phyloP scores from a whole-genome alignment of 352 stramenopile genomes.

The Globisporangium megalacanthum region DNA sequence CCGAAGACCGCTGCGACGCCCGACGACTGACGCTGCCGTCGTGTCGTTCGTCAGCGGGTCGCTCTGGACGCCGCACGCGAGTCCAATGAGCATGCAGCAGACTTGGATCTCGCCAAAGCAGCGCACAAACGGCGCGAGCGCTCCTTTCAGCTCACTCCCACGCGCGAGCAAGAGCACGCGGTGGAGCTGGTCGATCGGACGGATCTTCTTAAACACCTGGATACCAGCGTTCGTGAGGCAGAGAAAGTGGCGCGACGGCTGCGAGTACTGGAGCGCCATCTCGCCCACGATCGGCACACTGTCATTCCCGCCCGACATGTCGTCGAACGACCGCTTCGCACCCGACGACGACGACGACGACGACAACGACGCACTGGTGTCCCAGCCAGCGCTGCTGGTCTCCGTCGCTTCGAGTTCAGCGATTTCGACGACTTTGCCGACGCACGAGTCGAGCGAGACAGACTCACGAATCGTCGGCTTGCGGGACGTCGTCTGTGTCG shows the following conservation, averaged over 20 bases:
- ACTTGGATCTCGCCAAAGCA: constrained; percentile 84
- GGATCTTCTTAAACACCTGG: constrained; percentile 88
- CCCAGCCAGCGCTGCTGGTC: constrained; percentile 12
- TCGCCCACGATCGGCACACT: constrained; percentile 53
- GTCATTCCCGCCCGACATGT: constrained; percentile 42
- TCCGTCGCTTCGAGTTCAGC: constrained; percentile 48
- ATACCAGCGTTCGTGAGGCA: constrained; percentile 82
- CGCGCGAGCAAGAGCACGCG: constrained; percentile 60
- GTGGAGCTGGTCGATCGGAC: constrained; percentile 84
- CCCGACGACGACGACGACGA: constrained; percentile 6
- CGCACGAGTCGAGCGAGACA: constrained; percentile 67
- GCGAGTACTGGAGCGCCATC: constrained; percentile 81
- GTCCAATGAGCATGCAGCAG: constrained; percentile 83
- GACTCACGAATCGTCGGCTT: constrained; percentile 75
- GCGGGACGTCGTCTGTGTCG: constrained; percentile 38
- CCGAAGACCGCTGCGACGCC: constrained; percentile 41
- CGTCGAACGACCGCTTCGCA: constrained; percentile 71
- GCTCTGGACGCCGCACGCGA: constrained; percentile 80
- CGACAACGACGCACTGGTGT: constrained; percentile 3
- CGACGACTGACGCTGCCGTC: constrained; percentile 42
- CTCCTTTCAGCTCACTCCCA: constrained; percentile 61
- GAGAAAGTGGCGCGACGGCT: constrained; percentile 78
- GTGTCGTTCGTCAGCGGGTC: constrained; percentile 64
- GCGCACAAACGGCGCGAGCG: constrained; percentile 67
- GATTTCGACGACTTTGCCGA: constrained; percentile 82